Evolutionary conservation across 1,284 basidiomycete species (phyloP).

Genomic region (Puccinia novopanici): DNA sequence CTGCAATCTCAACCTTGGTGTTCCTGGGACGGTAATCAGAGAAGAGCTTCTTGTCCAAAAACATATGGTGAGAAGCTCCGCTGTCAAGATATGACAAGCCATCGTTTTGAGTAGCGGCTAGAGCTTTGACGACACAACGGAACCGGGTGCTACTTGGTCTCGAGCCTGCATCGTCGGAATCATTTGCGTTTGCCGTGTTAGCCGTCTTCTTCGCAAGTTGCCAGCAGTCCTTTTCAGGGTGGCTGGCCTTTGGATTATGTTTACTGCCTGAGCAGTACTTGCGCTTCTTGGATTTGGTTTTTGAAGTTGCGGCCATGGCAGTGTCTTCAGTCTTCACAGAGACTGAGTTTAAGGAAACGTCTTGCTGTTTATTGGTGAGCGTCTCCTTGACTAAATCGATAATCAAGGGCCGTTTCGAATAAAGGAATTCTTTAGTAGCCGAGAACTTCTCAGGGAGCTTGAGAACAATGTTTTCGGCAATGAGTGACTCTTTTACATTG

Average conservation of each 20-base stretch:
- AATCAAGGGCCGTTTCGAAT: neutral
- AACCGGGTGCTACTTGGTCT: too few relatives aligned
- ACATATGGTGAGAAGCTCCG: conserved; percentile 25
- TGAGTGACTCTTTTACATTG: neutral
- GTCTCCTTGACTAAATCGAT: neutral
- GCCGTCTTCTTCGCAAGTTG: neutral
- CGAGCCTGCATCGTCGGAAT: neutral
- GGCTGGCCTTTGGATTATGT: neutral
- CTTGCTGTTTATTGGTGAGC: neutral
- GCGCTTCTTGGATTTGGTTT: neutral
- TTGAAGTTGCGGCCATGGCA: neutral
- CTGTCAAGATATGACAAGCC: neutral
- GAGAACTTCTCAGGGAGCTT: neutral
- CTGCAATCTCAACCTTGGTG: neutral
- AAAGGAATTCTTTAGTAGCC: neutral
- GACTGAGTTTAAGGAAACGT: neutral
- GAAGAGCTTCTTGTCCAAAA: neutral
- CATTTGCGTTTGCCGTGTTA: neutral
- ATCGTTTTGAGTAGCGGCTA: neutral
- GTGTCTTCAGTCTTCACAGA: neutral
- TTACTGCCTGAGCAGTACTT: neutral
- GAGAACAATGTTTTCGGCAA: neutral
- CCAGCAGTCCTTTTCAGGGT: neutral
- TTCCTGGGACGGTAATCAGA: neutral
- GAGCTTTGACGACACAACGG: neutral